Evolutionary conservation across 495 filamentous ascomycete species (phyloP).

Genomic region (Hyphodiscus hymeniophilus): DNA sequence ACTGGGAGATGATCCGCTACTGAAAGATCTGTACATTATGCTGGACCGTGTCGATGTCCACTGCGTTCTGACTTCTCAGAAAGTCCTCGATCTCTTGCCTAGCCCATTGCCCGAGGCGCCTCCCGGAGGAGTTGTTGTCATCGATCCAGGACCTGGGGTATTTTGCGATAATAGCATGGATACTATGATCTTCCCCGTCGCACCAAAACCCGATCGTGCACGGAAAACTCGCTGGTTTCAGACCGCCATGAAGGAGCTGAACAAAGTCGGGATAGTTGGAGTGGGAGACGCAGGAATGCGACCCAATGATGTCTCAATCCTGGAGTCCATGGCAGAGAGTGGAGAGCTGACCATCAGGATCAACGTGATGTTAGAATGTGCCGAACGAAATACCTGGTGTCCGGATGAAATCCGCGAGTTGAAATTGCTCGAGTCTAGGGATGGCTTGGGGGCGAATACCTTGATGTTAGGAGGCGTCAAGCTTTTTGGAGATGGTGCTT

Average conservation of each 20-base stretch:
- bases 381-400: constrained; percentile 51
- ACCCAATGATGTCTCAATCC: constrained; percentile 41
- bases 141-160: constrained; percentile 50
- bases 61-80: constrained; percentile 54
- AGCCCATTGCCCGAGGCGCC: constrained; percentile 37
- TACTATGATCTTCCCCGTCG: constrained; percentile 37
- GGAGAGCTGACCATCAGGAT: constrained; percentile 47
- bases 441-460: constrained; percentile 10
- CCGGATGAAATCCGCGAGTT: constrained; percentile 28
- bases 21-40: constrained; percentile 52
- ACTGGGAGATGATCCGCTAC: constrained; percentile 38
- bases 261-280: constrained; percentile 52
- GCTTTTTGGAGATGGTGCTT: constrained; percentile 45
- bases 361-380: constrained; percentile 57
- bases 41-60: constrained; percentile 59
- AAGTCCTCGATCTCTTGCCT: constrained; percentile 47
- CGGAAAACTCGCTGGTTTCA: constrained; percentile 41
- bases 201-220: constrained; percentile 41
- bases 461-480: constrained; percentile 12
- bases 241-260: constrained; percentile 47
- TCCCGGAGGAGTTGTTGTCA: constrained; percentile 50
- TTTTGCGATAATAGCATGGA: constrained; percentile 67
- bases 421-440: constrained; percentile 5
- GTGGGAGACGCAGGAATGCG: constrained; percentile 54
- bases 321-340: constrained; percentile 34